These are phyloP conservation scores for Adenanthera pavonina DNA, from an alignment of 306 rosid genomes.

Conservation along the genomic window DNA sequence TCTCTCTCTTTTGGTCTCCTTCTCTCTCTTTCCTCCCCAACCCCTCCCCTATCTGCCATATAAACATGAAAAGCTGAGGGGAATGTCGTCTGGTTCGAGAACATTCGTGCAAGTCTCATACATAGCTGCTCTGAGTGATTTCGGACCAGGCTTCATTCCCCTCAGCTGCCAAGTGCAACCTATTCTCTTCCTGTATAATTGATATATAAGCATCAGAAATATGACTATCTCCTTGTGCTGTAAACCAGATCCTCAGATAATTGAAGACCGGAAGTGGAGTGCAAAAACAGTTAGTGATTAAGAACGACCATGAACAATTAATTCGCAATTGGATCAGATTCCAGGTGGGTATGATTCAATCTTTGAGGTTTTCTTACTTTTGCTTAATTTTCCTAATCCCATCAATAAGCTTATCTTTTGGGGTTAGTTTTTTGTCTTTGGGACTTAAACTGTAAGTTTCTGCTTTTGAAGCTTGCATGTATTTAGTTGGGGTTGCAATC, in stretches of 20 bases:
- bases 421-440: conserved; percentile 10
- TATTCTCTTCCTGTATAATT: neutral
- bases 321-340: conserved; percentile 35
- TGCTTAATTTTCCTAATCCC: conserved; percentile 20
- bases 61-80: conserved; percentile 67
- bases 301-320: conserved; percentile 26
- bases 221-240: conserved; percentile 11
- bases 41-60: conserved; percentile 48
- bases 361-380: conserved; percentile 20
- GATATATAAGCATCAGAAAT: neutral
- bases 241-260: conserved; percentile 20
- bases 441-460: conserved; percentile 22
- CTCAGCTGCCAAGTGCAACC: conserved; percentile 49
- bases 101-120: conserved; percentile 50
- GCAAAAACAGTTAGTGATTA: neutral
- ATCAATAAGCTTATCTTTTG: conserved; percentile 26
- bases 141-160: conserved; percentile 99
- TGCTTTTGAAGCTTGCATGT: conserved; percentile 19
- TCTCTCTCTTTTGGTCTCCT: conserved; percentile 6
- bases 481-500: conserved; percentile 21
- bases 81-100: conserved; percentile 82
- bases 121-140: conserved; percentile 48
- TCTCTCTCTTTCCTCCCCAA: conserved; percentile 34
- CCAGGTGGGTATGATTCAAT: conserved; percentile 40
- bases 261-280: conserved; percentile 30